phyloP scores from a whole-genome alignment of 345 rosid genomes.

The Eucalyptus coolabah region DNA sequence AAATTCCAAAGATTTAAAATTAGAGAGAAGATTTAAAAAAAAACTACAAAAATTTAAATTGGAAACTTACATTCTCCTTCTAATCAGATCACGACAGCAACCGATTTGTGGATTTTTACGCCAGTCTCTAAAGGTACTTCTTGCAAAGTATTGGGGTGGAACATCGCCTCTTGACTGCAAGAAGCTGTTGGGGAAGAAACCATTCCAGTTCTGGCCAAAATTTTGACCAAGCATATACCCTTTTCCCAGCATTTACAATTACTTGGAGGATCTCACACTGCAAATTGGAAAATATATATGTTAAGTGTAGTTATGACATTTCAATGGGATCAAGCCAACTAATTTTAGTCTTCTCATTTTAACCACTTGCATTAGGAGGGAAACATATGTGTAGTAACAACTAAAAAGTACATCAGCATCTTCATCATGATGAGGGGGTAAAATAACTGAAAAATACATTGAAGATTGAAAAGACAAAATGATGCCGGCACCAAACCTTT shows the following conservation, averaged over 20 bases:
- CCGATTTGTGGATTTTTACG: neutral
- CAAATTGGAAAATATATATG: neutral
- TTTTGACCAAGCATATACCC: neutral
- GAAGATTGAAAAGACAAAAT: neutral
- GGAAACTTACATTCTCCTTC: neutral
- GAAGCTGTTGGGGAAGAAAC: neutral
- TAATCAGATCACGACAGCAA: neutral
- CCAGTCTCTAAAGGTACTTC: neutral
- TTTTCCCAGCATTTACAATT: neutral
- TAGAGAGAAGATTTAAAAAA: neutral
- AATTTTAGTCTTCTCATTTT: neutral
- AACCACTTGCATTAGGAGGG: neutral
- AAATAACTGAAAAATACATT: neutral
- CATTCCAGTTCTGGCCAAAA: neutral
- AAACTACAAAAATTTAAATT: neutral
- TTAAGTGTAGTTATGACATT: neutral
- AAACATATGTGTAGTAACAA: neutral
- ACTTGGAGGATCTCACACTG: neutral
- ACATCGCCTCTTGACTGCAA: neutral
- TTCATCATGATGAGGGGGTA: neutral
- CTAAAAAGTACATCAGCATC: neutral
- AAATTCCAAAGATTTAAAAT: neutral
- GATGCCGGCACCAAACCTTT: neutral
- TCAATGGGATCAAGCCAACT: neutral
- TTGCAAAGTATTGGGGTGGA: neutral